Evolutionary conservation across 768 basidiomycete species (phyloP).

Genomic region (Agrocybe pediades): DNA sequence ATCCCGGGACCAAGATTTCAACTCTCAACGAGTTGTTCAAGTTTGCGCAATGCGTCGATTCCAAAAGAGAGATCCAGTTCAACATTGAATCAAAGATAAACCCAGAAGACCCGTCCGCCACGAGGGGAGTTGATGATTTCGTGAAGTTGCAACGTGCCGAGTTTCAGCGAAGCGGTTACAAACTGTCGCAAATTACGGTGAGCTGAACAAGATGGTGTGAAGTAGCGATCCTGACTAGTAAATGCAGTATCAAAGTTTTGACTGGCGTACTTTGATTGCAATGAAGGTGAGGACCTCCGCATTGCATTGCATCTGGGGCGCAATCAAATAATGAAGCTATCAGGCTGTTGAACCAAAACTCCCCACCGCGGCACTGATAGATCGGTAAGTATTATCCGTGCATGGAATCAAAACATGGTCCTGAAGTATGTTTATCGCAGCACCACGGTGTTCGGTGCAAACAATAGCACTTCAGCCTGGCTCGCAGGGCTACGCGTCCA

Average conservation of each 20-base stretch:
- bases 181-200: constrained; percentile 61
- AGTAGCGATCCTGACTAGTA: neutral
- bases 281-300: constrained; percentile 58
- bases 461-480: constrained; percentile 60
- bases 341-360: constrained; percentile 59
- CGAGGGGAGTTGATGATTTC: constrained; percentile 58
- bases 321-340: constrained; percentile 1
- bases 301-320: neutral
- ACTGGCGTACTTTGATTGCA: constrained; percentile 73
- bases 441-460: constrained; percentile 38
- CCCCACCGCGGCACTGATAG: constrained; percentile 63
- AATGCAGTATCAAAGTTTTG: constrained; percentile 75
- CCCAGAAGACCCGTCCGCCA: constrained; percentile 50
- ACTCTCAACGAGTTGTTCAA: constrained; percentile 75
- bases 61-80: constrained; percentile 59
- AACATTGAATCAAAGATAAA: constrained; percentile 84
- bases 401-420: neutral
- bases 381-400: constrained; percentile 46
- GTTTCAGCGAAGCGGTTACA: constrained; percentile 62
- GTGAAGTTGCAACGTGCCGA: constrained; percentile 60
- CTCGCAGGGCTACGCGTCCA: constrained; percentile 66
- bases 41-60: constrained; percentile 75
- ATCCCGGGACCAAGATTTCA: constrained; percentile 70
- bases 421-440: constrained; percentile 23
- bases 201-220: neutral